Evolutionary conservation across 306 rosid genomes (phyloP).

Genomic region (Mucuna pruriens): DNA sequence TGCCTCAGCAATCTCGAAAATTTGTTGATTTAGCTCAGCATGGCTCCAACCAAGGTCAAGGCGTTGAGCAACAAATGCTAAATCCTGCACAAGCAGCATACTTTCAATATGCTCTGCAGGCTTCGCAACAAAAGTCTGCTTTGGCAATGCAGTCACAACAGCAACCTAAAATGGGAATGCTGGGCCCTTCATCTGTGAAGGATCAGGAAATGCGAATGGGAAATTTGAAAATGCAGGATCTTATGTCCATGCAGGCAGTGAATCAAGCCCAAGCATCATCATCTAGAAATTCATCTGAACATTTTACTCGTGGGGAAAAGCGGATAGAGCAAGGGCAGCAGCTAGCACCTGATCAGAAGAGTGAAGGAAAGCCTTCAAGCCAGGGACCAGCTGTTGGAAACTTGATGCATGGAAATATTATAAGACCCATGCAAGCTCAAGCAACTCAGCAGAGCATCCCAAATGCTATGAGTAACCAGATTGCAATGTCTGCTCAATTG

Average conservation of each 20-base stretch:
- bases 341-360: conserved; percentile 67
- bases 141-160: conserved; percentile 79
- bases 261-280: conserved; percentile 70
- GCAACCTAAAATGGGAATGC: conserved; percentile 77
- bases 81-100: conserved; percentile 85
- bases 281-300: conserved; percentile 68
- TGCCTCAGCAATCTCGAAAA: conserved; percentile 82
- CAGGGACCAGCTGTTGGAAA: conserved; percentile 62
- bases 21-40: conserved; percentile 76
- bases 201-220: conserved; percentile 85
- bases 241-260: conserved; percentile 63
- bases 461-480: conserved; percentile 70
- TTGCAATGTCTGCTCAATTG: conserved; percentile 65
- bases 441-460: conserved; percentile 66
- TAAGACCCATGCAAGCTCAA: conserved; percentile 67
- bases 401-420: conserved; percentile 64
- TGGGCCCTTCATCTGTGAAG: conserved; percentile 67
- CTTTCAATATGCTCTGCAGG: conserved; percentile 81
- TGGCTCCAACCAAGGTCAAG: conserved; percentile 74
- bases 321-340: conserved; percentile 77
- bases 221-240: conserved; percentile 82
- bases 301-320: conserved; percentile 74
- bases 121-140: conserved; percentile 81
- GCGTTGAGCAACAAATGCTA: conserved; percentile 69
- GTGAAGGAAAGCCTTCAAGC: conserved; percentile 63